Evolutionary conservation across 2,329 filamentous ascomycete genomes (phyloP).

Genomic region (Acrodontium crateriforme): DNA sequence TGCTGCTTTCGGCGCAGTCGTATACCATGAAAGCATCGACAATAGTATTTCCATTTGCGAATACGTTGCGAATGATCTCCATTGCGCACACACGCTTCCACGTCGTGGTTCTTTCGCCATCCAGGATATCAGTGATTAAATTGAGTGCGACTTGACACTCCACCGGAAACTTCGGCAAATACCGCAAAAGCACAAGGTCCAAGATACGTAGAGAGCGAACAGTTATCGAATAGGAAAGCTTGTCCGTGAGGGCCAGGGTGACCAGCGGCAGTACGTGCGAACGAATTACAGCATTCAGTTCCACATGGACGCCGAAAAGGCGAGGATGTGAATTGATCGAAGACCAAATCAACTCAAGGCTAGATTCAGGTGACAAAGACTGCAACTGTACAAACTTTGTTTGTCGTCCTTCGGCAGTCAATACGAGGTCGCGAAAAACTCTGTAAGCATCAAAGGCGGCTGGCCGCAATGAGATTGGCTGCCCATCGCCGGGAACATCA

Average conservation of each 20-base stretch:
- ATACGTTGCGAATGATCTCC: conserved; percentile 78
- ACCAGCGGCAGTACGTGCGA: conserved; percentile 70
- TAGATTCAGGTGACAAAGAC: conserved; percentile 65
- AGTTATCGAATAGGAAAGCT: conserved; percentile 65
- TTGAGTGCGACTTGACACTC: conserved; percentile 77
- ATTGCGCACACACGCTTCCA: conserved; percentile 89
- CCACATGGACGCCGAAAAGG: conserved; percentile 63
- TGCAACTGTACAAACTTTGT: conserved; percentile 72
- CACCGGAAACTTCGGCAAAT: conserved; percentile 57
- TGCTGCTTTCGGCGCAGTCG: conserved; percentile 58
- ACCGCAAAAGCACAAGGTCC: conserved; percentile 64
- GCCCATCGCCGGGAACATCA: conserved; percentile 54
- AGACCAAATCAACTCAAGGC: conserved; percentile 83
- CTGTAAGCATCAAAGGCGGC: conserved; percentile 77
- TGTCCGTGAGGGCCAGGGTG: conserved; percentile 63
- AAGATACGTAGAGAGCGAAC: conserved; percentile 72
- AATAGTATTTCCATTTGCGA: conserved; percentile 64
- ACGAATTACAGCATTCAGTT: conserved; percentile 68
- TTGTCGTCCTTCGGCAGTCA: conserved; percentile 71
- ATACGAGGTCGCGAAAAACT: conserved; percentile 80
- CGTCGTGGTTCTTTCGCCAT: conserved; percentile 60
- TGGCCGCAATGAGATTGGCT: conserved; percentile 51
- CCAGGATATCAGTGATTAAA: conserved; percentile 70
- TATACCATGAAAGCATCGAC: conserved; percentile 69
- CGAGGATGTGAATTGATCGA: conserved; percentile 73